Evolutionary conservation across 768 basidiomycete genomes (phyloP), one percentile per base, ranked within the genome.

Genomic region (Wakefieldia striispora): DNA sequence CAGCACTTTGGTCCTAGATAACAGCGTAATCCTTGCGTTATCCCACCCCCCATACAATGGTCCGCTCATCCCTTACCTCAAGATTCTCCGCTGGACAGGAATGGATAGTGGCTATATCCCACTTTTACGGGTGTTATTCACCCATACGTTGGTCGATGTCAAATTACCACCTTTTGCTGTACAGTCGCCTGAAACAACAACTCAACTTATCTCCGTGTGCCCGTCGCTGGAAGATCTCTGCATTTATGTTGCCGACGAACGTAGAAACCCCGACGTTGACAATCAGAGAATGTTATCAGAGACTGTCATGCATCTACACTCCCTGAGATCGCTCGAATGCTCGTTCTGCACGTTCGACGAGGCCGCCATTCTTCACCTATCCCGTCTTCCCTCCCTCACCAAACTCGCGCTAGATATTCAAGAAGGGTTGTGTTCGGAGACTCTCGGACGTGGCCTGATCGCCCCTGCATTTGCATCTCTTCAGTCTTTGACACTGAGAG

Each of bases 11-110:
- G 10, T 9, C 27, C 45, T 63, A 21, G 42, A 46, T 14, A 56
- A 56, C 42, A 55, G 61, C 2, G 53, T 64, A 19, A 51, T 66
- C 23, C 56, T 61, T 50, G 54, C 64, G 0, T 59, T 64, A 37
- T n/a, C n/a, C n/a, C 55, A 47, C 29, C 59, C 63, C 26, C 64
- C 63, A 10, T 40, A 47, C 2, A 42, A 54, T 14, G 48, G 51
- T 1, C 61, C 62, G 26, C 56, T 65, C 16, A 14, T 61, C 41
- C 63, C 63, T 1, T 38, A 56, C 34, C 40, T 66, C 43, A 66
- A 21, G 34, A 16, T 4, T 21, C 63, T 65, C 17, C 7, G 13
- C 12, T 66, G 61, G 64, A 47, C 55, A 11, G 48, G 40, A 29
- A 40, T 53, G 26, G 35, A 23, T 20, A 50, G 11, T 51, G 47